Conservation (phyloP, 2,329 filamentous ascomycete species). For the Alternaria infectoria region DNA sequence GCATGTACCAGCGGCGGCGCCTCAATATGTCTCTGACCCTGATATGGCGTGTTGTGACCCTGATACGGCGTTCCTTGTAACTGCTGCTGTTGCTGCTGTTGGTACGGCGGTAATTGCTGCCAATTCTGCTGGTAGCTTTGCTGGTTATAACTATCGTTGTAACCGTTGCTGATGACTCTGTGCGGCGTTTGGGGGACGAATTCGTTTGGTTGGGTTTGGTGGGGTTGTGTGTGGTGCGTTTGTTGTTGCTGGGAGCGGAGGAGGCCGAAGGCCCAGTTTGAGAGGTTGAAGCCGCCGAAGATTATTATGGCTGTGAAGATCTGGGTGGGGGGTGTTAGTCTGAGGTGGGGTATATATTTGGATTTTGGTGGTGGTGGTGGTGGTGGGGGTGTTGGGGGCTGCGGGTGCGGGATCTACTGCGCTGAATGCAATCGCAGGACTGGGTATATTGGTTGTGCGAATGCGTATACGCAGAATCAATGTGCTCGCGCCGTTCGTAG, state of each 20-base stretch:
- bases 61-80: constrained; percentile 25
- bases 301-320: constrained; percentile 57
- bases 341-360: constrained; percentile 1
- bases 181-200: constrained; percentile 42
- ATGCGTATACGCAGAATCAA: not conserved
- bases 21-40: constrained; percentile 20
- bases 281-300: constrained; percentile 61
- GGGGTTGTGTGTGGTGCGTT: constrained; percentile 12
- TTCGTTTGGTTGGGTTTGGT: constrained; percentile 20
- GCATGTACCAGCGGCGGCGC: constrained; percentile 30
- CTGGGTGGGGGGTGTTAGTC: constrained; percentile 39
- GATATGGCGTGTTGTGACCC: constrained; percentile 9
- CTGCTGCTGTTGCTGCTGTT: constrained; percentile 14
- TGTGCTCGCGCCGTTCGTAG: not conserved
- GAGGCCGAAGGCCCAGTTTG: constrained; percentile 66
- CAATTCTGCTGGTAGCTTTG: constrained; percentile 24
- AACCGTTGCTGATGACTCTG: constrained; percentile 28
- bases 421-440: not conserved
- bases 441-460: not conserved
- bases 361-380: not conserved
- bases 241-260: constrained; percentile 53
- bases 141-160: constrained; percentile 11
- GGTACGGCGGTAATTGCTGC: constrained; percentile 10
- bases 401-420: not conserved
- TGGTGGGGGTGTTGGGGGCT: not conserved